Conservation (phyloP, 2,329 filamentous ascomycete genomes). For the Elsinoe fawcettii region DNA sequence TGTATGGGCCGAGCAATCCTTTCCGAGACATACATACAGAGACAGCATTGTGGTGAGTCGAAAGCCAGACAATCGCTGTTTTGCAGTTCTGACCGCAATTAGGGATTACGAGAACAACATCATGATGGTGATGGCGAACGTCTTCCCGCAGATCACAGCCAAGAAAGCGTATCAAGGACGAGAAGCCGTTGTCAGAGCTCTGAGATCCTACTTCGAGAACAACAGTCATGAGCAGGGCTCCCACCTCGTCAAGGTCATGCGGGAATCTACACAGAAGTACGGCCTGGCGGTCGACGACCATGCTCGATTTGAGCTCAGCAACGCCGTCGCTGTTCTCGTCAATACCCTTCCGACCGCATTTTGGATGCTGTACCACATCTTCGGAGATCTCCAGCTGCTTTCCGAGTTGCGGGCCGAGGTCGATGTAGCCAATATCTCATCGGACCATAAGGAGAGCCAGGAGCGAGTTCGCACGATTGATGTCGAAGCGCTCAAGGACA, state of each 20-base stretch:
- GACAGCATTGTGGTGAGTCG: too few species aligned
- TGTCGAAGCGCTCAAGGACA: conserved; percentile 31
- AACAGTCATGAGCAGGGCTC: conserved; percentile 19
- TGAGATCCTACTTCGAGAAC: conserved; percentile 26
- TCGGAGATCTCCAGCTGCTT: conserved; percentile 34
- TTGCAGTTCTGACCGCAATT: neutral
- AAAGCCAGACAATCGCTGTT: conserved; percentile 20
- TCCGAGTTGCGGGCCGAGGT: conserved; percentile 37
- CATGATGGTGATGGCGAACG: conserved; percentile 15
- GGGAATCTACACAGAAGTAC: too few species aligned
- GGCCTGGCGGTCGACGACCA: conserved; percentile 21
- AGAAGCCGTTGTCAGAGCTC: conserved; percentile 25
- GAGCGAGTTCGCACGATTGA: conserved; percentile 27
- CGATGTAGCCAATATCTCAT: neutral
- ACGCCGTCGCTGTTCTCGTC: conserved; percentile 27
- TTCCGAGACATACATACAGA: too few species aligned
- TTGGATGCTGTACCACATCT: conserved; percentile 41
- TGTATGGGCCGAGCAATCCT: too few species aligned
- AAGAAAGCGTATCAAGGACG: conserved; percentile 34
- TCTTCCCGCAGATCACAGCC: conserved; percentile 32
- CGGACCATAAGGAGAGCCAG: neutral
- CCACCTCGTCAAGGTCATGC: too few species aligned
- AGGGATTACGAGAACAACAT: neutral
- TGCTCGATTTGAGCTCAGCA: conserved; percentile 25
- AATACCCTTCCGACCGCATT: conserved; percentile 40